Percentiles rank a stretch among this genome's conserved stretches.
Evolutionary conservation across 768 basidiomycete genomes (phyloP).

Genomic region (Chalciporus chontae): DNA sequence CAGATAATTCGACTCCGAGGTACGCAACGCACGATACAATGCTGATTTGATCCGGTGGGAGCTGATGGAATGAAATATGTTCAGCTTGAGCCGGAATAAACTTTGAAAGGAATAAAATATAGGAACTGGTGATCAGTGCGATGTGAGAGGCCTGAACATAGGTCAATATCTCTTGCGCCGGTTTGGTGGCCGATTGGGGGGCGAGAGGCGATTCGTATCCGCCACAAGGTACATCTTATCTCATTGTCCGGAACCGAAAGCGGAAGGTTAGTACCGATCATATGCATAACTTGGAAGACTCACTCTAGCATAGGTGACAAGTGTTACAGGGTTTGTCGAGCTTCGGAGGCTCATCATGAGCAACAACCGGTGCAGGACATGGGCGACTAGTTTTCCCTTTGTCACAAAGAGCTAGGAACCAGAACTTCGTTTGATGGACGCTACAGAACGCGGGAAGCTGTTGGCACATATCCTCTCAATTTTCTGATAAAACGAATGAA

Average conservation of each 20-base stretch:
- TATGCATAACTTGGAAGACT: background rate
- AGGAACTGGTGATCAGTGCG: background rate
- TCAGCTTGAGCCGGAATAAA: background rate
- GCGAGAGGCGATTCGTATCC: background rate
- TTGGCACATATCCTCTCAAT: conserved; percentile 17
- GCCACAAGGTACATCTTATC: background rate
- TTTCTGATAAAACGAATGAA: conserved; percentile 5
- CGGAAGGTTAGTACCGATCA: background rate
- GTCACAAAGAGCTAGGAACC: background rate
- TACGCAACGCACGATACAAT: background rate
- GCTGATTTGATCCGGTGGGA: background rate
- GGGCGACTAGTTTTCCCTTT: background rate
- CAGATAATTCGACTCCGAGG: too few relatives aligned
- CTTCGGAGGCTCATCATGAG: background rate
- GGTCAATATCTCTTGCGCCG: background rate
- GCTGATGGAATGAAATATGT: background rate
- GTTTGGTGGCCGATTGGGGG: background rate
- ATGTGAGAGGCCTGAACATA: background rate
- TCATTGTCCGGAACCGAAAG: background rate
- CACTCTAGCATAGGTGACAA: too few relatives aligned
- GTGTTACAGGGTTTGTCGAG: conserved; percentile 8
- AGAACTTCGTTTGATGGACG: conserved; percentile 1
- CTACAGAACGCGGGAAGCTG: conserved; percentile 6
- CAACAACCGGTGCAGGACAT: background rate
- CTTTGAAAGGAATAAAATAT: background rate